Percentiles rank a stretch among this genome's conserved stretches.
Conservation (phyloP, 2,329 filamentous ascomycete genomes). For the Pseudocercospora fijiensis region DNA sequence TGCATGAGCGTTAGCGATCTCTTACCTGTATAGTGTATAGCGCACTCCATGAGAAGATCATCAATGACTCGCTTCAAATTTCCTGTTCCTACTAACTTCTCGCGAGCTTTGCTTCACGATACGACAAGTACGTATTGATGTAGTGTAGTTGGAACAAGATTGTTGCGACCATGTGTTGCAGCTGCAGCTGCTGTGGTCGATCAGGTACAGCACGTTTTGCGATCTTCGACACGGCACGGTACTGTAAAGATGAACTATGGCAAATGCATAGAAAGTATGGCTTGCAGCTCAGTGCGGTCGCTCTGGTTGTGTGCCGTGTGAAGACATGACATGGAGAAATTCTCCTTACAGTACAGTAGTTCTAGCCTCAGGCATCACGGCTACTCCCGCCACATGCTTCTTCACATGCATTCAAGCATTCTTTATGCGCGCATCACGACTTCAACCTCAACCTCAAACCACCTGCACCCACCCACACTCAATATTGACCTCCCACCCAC, state of each 20-base stretch:
- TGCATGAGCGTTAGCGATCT: background rate
- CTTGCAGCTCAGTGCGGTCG: slow-evolving; percentile 10
- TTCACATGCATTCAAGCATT: background rate
- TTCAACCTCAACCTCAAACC: background rate
- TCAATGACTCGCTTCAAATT: background rate
- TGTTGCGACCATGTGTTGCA: slow-evolving; percentile 23
- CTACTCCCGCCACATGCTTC: background rate
- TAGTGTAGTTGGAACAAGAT: background rate
- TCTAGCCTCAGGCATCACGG: background rate
- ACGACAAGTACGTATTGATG: too few relatives aligned
- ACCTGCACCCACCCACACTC: too few relatives aligned
- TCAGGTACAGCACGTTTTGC: background rate
- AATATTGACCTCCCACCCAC: background rate
- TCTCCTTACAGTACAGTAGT: too few relatives aligned
- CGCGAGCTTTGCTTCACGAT: background rate
- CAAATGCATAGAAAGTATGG: background rate
- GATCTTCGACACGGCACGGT: background rate
- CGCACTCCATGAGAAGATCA: background rate
- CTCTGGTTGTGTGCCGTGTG: too few relatives aligned
- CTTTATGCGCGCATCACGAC: background rate
- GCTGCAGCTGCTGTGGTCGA: background rate
- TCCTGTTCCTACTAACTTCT: background rate
- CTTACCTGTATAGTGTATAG: background rate
- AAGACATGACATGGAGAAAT: too few relatives aligned
- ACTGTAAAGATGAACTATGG: background rate